Evolutionary conservation across 129 eudicot genomes (phyloP), one percentile per base, ranked within the genome.

Genomic region (Lonicera japonica): DNA sequence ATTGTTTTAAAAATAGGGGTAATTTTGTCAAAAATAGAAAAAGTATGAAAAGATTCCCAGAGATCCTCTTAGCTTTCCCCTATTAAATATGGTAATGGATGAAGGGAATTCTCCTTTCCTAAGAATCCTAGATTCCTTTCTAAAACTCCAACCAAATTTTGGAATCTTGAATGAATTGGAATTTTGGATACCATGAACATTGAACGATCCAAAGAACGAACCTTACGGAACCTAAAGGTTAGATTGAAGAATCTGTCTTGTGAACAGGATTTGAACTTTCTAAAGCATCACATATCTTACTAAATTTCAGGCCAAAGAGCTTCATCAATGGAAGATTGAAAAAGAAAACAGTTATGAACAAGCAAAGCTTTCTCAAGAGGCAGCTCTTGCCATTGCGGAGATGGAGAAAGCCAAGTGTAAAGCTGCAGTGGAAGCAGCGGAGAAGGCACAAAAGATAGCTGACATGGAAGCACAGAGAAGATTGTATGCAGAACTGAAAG

Each of bases 371-470:
- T 52, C 77, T 21, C 78, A 73, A 25, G 80, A 76, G 73, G 69
- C 74, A 12, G 81, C 88, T 15, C 58, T 70, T 3, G 72, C 63
- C 8, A 58, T 82, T 20, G 77, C 69, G 10, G 78, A 78, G 67
- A 51, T 46, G 60, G 84, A 82, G 67, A 78, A 64, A 65, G 78
- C 69, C 4, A 78, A 67, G 67, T 67, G 81, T 56, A 60, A 50
- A 47, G 88, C 84, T 60, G 88, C 84, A 11, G 24, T 60, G 22
- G 82, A 82, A 72, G 84, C 79, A 2, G 84, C 84, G 13, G 73
- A 70, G 25, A 79, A 76, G 21, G 84, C 88, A 18, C 75, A 75
- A 17, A 75, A 48, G 54, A 40, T 82, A 54, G 88, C 88, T 21
- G 79, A 78, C 29, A 63, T 40, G 58, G 88, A 82, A 61, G 68